These are phyloP conservation scores for Dothistroma septosporum DNA, from an alignment of 2,329 filamentous ascomycete species.

Conservation along the genomic window DNA sequence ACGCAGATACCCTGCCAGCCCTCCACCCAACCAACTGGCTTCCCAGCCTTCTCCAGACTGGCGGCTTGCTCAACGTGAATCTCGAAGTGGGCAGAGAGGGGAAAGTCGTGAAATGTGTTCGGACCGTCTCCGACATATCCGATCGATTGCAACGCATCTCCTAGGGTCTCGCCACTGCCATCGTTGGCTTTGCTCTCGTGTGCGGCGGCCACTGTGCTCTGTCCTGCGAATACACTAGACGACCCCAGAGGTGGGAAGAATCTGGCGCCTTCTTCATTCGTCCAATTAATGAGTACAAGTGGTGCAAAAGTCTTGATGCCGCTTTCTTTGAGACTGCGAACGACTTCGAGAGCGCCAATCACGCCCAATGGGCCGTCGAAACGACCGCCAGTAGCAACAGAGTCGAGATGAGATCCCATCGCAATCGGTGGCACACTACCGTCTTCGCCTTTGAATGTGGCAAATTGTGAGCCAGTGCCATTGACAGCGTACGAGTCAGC, in stretches of 20 bases:
- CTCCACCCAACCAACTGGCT: slow-evolving; percentile 25
- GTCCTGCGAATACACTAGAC: slow-evolving; percentile 26
- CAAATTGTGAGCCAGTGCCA: slow-evolving; percentile 28
- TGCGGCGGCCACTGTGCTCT: slow-evolving; percentile 25
- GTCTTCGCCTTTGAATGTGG: slow-evolving; percentile 22
- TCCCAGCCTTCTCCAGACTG: slow-evolving; percentile 19
- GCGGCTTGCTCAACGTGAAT: slow-evolving; percentile 28
- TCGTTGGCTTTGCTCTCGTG: slow-evolving; percentile 24
- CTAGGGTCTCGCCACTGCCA: slow-evolving; percentile 24
- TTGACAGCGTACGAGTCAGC: slow-evolving; percentile 27
- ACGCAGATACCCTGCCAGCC: slow-evolving; percentile 28
- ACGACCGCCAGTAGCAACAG: slow-evolving; percentile 20
- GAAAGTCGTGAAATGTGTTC: slow-evolving; percentile 23
- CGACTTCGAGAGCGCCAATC: slow-evolving; percentile 19
- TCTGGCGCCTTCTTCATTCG: slow-evolving; percentile 29
- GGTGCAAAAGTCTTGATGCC: slow-evolving; percentile 26
- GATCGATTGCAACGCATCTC: slow-evolving; percentile 31
- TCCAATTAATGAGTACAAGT: slow-evolving; percentile 30
- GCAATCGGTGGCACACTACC: slow-evolving; percentile 26
- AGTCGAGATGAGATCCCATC: slow-evolving; percentile 27
- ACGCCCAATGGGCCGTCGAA: slow-evolving; percentile 23
- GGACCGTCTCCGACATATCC: slow-evolving; percentile 33
- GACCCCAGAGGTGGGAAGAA: slow-evolving; percentile 23
- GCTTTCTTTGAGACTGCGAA: slow-evolving; percentile 32
- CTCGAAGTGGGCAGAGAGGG: slow-evolving; percentile 29